phyloP scores from a whole-genome alignment of 257 asterid species.

The Leonotis leonurus region DNA sequence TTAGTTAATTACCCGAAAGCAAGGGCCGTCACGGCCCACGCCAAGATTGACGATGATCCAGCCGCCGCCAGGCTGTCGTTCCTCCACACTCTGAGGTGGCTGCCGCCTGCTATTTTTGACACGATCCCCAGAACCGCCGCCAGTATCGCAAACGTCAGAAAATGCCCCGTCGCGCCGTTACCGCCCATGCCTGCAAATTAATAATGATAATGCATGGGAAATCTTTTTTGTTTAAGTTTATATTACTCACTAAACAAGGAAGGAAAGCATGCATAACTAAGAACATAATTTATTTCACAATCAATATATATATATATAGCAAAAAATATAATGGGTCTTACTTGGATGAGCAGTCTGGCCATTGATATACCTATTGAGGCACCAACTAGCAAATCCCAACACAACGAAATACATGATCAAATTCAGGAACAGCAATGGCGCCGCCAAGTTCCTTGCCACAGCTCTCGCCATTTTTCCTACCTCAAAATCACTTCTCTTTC shows the following conservation, averaged over 20 bases:
- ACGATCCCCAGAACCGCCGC: conserved; percentile 69
- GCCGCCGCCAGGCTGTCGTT: conserved; percentile 84
- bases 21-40: conserved; percentile 77
- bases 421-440: conserved; percentile 71
- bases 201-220: no score
- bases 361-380: conserved; percentile 60
- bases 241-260: no score
- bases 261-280: no score
- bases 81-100: conserved; percentile 71
- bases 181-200: conserved; percentile 61
- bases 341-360: conserved; percentile 85
- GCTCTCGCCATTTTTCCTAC: conserved; percentile 51
- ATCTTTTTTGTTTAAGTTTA: no score
- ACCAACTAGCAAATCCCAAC: conserved; percentile 87
- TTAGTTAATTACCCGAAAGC: conserved; percentile 51
- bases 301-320: no score
- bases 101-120: conserved; percentile 66
- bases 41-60: conserved; percentile 54
- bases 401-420: conserved; percentile 61
- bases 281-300: neutral
- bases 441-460: conserved; percentile 66
- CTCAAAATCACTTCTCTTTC: neutral
- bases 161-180: conserved; percentile 70
- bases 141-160: conserved; percentile 53
- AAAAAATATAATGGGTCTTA: conserved; percentile 4